A percentile compares a stretch with the other conserved stretches of the same genome.
Conservation (phyloP, 2,329 filamentous ascomycete species). For the Didymella glomerata region DNA sequence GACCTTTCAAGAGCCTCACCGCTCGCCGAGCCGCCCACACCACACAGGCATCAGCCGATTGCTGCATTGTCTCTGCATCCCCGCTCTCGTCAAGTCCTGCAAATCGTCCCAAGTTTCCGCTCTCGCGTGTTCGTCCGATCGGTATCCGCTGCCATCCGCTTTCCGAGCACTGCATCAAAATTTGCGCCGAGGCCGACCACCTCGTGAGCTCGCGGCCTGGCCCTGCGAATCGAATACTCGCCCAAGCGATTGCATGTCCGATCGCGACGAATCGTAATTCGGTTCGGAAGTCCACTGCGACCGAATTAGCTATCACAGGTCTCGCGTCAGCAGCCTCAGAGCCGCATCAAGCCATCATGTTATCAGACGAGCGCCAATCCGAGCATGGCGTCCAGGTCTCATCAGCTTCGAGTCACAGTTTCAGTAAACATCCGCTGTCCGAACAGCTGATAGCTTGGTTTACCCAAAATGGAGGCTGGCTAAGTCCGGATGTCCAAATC, state of each 20-base stretch:
- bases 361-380: conserved; percentile 20
- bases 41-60: conserved; percentile 18
- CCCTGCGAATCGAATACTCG: conserved; percentile 11
- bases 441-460: conserved; percentile 44
- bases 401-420: conserved; percentile 14
- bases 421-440: conserved; percentile 25
- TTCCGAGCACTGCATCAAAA: conserved; percentile 22
- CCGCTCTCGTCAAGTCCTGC: conserved; percentile 21
- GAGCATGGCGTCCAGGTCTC: conserved; percentile 3
- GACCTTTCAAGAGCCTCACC: conserved; percentile 19
- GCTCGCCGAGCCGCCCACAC: conserved; percentile 20
- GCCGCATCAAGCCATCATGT: conserved; percentile 19
- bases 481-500: conserved; percentile 44
- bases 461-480: conserved; percentile 39
- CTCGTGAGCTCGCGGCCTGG: conserved; percentile 26
- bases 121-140: conserved; percentile 15
- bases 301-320: conserved; percentile 12
- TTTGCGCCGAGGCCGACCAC: conserved; percentile 27
- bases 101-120: conserved; percentile 18
- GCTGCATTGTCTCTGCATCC: conserved; percentile 24
- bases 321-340: conserved; percentile 26
- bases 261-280: conserved; percentile 10
- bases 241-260: conserved; percentile 10
- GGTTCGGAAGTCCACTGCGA: conserved; percentile 13
- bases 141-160: conserved; percentile 23